Evolutionary conservation across 2,329 filamentous ascomycete genomes (phyloP).

Genomic region (Xenosphaeropsis pyriputrescens): DNA sequence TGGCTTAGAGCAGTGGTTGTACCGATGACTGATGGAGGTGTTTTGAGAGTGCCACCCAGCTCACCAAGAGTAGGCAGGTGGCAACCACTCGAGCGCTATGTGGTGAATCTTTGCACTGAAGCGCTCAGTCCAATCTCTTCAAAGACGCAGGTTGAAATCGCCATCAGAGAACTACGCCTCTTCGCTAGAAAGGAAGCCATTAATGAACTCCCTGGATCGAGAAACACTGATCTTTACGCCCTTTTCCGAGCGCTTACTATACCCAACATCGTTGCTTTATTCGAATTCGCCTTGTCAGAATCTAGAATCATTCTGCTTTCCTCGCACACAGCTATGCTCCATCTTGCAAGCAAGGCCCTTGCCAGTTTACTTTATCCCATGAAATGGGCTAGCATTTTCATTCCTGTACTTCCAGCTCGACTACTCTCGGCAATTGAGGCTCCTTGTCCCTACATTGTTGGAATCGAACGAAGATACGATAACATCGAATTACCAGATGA

Average conservation of each 20-base stretch:
- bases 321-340: conserved; percentile 91
- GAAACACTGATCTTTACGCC: conserved; percentile 84
- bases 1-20: conserved; percentile 91
- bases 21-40: conserved; percentile 80
- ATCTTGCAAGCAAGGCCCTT: conserved; percentile 81
- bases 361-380: conserved; percentile 77
- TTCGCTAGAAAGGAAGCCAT: conserved; percentile 85
- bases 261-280: conserved; percentile 80
- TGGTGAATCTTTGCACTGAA: conserved; percentile 92
- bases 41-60: conserved; percentile 72
- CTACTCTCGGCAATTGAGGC: conserved; percentile 85
- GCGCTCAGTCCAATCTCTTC: conserved; percentile 85
- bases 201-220: conserved; percentile 86
- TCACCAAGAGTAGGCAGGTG: conserved; percentile 86
- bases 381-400: conserved; percentile 88
- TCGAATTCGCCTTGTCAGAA: conserved; percentile 87
- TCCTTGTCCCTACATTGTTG: conserved; percentile 93
- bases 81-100: conserved; percentile 93
- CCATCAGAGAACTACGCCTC: conserved; percentile 75
- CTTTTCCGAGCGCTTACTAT: conserved; percentile 82
- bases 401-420: conserved; percentile 77
- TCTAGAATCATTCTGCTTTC: conserved; percentile 93
- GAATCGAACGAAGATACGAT: conserved; percentile 85
- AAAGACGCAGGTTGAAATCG: conserved; percentile 88
- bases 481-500: conserved; percentile 78